Evolutionary conservation across 495 filamentous ascomycete genomes (phyloP), one percentile per base, ranked within the genome.

Genomic region (Cercophora sp.): DNA sequence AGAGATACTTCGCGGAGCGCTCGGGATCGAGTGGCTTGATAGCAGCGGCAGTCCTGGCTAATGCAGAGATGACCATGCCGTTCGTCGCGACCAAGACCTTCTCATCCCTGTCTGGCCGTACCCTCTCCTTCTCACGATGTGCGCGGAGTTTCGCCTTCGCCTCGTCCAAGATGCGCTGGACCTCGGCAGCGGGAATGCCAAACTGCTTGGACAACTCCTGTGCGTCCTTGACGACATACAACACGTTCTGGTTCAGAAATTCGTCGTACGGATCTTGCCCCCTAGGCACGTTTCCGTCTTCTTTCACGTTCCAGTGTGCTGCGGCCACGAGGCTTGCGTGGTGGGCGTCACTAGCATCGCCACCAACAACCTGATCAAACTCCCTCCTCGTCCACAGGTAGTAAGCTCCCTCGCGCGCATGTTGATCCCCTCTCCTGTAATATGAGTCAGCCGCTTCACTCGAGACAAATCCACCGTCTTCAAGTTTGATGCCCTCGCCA

Each of bases 361-460:
- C 57, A 3, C 83, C 85, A 1, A 96, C 80, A 3, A 96, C 80
- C 44, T 81, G 78, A 27, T 89, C 85, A 57, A 96, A 85, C 57
- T 97, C 92, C 58, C 89, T 86, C 48, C 86, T 73, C 0, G 91
- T 95, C 91, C 92, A 98, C 16, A 96, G 82, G 62, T 98, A 97
- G 61, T 89, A 97, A 2, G 93, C 93, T 16, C 93, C 93, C 66
- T 97, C 92, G 18, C 88, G 81, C 75, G 91, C 94, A 48, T 96
- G 88, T 0, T 75, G 79, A 60, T 96, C 92, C 8, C 83, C 82
- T 26, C 75, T 80, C 16, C 78, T 79, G 41, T 86, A 86, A 22
- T 81, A 81, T n/a, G 89, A 95, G 67, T 96, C 91, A 0, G 93
- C 92, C 60, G 94, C 91, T 68, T 98, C 93, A 24, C 88, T 87